phyloP scores from a whole-genome alignment of 129 eudicot species.

The Helianthus tuberosus region DNA sequence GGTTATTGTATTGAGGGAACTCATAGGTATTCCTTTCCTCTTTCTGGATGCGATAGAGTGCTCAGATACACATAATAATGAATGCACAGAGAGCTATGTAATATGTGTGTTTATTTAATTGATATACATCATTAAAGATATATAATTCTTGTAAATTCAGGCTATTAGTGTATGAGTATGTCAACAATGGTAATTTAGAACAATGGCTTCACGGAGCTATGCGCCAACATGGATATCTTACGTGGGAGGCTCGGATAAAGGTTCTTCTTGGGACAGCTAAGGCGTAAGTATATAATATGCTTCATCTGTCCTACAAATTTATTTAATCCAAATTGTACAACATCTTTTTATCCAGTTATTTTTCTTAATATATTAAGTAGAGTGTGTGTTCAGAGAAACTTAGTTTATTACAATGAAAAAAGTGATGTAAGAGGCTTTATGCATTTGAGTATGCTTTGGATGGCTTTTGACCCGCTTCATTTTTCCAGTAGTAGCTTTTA shows the following conservation, averaged over 20 bases:
- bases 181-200: conserved; percentile 79
- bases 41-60: conserved; percentile 1
- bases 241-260: conserved; percentile 94
- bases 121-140: neutral
- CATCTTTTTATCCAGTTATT: neutral
- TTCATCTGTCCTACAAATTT: neutral
- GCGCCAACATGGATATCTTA: conserved; percentile 85
- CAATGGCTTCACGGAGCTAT: conserved; percentile 94
- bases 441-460: neutral
- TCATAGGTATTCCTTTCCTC: conserved; percentile 53
- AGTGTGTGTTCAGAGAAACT: neutral
- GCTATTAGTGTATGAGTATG: conserved; percentile 85
- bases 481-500: neutral
- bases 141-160: conserved; percentile 35
- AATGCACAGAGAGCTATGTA: neutral
- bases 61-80: neutral
- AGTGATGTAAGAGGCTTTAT: neutral
- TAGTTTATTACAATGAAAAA: neutral
- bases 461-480: conserved; percentile 8
- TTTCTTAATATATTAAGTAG: neutral
- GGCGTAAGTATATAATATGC: conserved; percentile 59
- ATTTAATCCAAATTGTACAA: neutral
- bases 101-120: neutral
- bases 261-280: conserved; percentile 89
- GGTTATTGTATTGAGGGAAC: conserved; percentile 94